Percentiles rank a stretch among this genome's conserved stretches.
These are phyloP conservation scores for Stereocaulon alpinum DNA, from an alignment of 495 filamentous ascomycete species.

Conservation along the genomic window DNA sequence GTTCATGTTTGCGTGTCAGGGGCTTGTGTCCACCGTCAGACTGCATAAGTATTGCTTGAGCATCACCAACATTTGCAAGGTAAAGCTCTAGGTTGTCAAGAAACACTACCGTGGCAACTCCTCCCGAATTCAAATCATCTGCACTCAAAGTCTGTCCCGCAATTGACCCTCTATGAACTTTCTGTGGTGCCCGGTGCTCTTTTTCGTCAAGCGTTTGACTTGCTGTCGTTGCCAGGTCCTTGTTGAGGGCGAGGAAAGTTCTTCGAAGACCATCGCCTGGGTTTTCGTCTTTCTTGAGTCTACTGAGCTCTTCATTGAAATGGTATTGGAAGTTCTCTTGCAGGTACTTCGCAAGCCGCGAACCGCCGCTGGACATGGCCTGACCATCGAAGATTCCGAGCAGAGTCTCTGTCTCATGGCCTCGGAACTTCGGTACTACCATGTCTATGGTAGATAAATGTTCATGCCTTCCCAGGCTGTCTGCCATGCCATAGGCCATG, in stretches of 20 bases:
- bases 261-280: slow-evolving; percentile 75
- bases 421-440: slow-evolving; percentile 85
- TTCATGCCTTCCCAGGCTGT: slow-evolving; percentile 85
- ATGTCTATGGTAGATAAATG: slow-evolving; percentile 97
- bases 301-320: slow-evolving; percentile 73
- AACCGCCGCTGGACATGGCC: slow-evolving; percentile 70
- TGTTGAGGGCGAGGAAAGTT: slow-evolving; percentile 83
- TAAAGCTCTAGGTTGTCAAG: slow-evolving; percentile 81
- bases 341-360: slow-evolving; percentile 89
- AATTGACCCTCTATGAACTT: slow-evolving; percentile 58
- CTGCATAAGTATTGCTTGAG: slow-evolving; percentile 85
- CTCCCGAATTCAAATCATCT: slow-evolving; percentile 80
- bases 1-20: slow-evolving; percentile 85
- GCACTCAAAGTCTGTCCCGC: slow-evolving; percentile 64
- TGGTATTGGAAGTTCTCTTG: slow-evolving; percentile 86
- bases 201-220: slow-evolving; percentile 66
- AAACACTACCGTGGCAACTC: slow-evolving; percentile 86
- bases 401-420: slow-evolving; percentile 81
- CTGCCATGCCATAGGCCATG: slow-evolving; percentile 94
- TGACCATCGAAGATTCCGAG: slow-evolving; percentile 94
- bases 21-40: slow-evolving; percentile 69
- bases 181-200: slow-evolving; percentile 41
- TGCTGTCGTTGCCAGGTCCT: slow-evolving; percentile 82
- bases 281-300: slow-evolving; percentile 54
- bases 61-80: slow-evolving; percentile 91